A percentile compares a stretch with the other conserved stretches of the same genome.
Conservation (phyloP, 164 flowering plant genomes). For the Aristolochia contorta region DNA sequence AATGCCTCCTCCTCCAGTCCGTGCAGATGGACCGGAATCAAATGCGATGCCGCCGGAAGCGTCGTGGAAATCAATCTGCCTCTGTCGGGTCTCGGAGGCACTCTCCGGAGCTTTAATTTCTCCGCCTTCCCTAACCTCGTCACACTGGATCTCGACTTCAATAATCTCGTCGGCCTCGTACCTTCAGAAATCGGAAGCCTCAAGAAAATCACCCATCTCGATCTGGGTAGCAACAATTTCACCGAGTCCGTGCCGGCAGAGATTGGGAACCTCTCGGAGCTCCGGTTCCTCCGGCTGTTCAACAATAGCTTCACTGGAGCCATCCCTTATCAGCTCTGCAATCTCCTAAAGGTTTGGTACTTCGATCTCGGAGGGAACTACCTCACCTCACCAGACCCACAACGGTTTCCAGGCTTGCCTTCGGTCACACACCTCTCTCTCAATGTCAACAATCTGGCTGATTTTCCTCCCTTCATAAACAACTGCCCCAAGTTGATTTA, state of each 20-base stretch:
- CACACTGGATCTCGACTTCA: slow-evolving; percentile 1
- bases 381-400: slow-evolving; percentile 14
- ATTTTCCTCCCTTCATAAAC: slow-evolving; percentile 19
- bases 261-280: slow-evolving; percentile 14
- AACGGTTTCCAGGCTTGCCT: slow-evolving; percentile 11
- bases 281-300: slow-evolving; percentile 9
- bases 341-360: slow-evolving; percentile 15
- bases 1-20: background rate
- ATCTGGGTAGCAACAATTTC: slow-evolving; percentile 15
- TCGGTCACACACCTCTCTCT: slow-evolving; percentile 16
- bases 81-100: slow-evolving; percentile 2
- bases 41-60: slow-evolving; percentile 1
- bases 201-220: slow-evolving; percentile 7
- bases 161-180: slow-evolving; percentile 2
- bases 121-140: slow-evolving; percentile 7
- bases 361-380: slow-evolving; percentile 15
- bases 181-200: slow-evolving; percentile 6
- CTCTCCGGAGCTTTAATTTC: slow-evolving; percentile 6
- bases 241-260: slow-evolving; percentile 14
- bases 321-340: slow-evolving; percentile 21
- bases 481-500: slow-evolving; percentile 11
- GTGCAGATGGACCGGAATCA: slow-evolving; percentile 14
- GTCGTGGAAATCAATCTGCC: slow-evolving; percentile 6
- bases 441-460: slow-evolving; percentile 7
- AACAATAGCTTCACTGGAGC: slow-evolving; percentile 11